Conservation (phyloP, 208 protist species). For the Trypanosomatidae sp. region DNA sequence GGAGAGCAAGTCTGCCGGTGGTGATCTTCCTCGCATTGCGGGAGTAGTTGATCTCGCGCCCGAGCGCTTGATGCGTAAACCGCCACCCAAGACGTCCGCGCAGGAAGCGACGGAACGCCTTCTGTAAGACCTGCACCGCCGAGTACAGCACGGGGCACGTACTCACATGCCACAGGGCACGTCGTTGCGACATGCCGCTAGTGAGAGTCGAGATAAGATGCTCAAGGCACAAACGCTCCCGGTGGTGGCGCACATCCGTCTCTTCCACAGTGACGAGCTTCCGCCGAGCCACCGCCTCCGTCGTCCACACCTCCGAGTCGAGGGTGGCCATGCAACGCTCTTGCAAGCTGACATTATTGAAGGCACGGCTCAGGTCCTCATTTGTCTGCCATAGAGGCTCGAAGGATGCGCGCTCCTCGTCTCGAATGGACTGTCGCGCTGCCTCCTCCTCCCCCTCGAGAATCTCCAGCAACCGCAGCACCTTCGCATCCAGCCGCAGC, state of each 20-base stretch:
- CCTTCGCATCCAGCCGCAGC: constrained; percentile 16
- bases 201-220: not conserved
- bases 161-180: constrained; percentile 24
- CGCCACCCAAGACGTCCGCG: constrained; percentile 57
- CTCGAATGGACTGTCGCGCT: constrained; percentile 13
- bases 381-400: not conserved
- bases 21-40: constrained; percentile 45
- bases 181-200: constrained; percentile 1
- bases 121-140: constrained; percentile 52
- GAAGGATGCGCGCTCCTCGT: constrained; percentile 16
- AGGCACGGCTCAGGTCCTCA: not conserved
- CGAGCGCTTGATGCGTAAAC: constrained; percentile 45
- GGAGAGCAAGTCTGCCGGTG: constrained; percentile 25
- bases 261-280: constrained; percentile 1
- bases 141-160: constrained; percentile 3
- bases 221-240: not conserved
- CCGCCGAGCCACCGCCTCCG: constrained; percentile 13
- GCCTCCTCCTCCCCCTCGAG: constrained; percentile 40
- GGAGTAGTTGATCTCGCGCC: constrained; percentile 42
- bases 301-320: not conserved
- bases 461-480: constrained; percentile 24
- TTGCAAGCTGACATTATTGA: not conserved
- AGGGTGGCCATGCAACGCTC: constrained; percentile 1
- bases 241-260: constrained; percentile 1
- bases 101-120: constrained; percentile 36